Base-by-base conservation (phyloP, 805 yeast genomes). In the Candida sakaeoensis region DNA sequence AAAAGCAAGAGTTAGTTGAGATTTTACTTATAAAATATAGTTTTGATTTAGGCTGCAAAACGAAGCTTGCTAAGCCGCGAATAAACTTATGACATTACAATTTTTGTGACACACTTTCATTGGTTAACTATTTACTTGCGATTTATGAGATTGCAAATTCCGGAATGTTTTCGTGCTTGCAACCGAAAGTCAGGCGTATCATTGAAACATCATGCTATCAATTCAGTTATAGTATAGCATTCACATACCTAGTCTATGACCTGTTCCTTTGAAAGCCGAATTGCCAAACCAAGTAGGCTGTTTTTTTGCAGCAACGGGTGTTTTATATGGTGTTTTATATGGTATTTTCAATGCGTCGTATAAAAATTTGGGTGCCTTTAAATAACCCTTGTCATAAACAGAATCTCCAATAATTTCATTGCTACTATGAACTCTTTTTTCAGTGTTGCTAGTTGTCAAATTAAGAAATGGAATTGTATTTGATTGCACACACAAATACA, bases 401-500 rank as follows among this genome's bases (percentile, higher is more conserved):
- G 72, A 55, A 61, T 75, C 74, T 8, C 52, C 51, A 28, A 64
- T 59, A 18, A 39, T 40, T 13, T 56, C 58, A 23, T 44, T 42
- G 16, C 39, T 36, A 28, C 37, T 17, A 8, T 72, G 72, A 5
- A 67, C 70, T 34, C 64, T 52, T 37, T 55, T 51, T 14, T 31
- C 21, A 12, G 48, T 48, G 42, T 63, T 62, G 1, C 61, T 53
- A 1, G 70, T 63, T 29, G 61, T 45, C 29, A 68, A 52, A 49
- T 68, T 68, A 48, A 63, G 65, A 32, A 68, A 43, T 2, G 74
- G 73, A 18, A 61, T 27, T 2, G 85, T 74, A 29, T 68, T 60
- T 0, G 85, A 79, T 50, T 80, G 85, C 32, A 79, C 54, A 52
- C 87, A 82, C 45, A 73, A 75, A 59, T 79, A 80, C 4, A 78